Evolutionary conservation across 192 early-diverging fungal species (phyloP), one percentile per base, ranked within the genome.

Genomic region (Ambispora gerdemannii): DNA sequence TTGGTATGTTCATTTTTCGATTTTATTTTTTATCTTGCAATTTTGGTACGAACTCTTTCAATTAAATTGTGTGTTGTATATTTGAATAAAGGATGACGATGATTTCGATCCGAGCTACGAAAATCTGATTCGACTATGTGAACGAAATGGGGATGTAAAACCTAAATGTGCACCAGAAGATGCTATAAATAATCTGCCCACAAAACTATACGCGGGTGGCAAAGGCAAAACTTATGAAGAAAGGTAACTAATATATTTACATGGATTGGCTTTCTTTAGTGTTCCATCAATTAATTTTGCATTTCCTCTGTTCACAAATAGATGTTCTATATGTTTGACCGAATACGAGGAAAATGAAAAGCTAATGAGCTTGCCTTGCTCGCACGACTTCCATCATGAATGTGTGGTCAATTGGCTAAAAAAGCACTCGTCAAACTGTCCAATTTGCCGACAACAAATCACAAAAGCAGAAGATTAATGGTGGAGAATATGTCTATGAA

Each of bases 371-470:
- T 69, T 86, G 27, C 79, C 81, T 47, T 86, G 84, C 59, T 75
- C 74, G 22, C 82, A 86, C 50, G 81, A 80, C 52, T 86, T 81
- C 63, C 84, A 86, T 63, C 62, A 72, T 32, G 77, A 73, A 13
- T 86, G 84, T 66, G 79, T 86, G 27, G 84, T 84, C 61, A 74
- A 70, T 10, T 86, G 84, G 84, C 68, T 80, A 1, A 75, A 84
- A 72, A 74, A 76, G n/a, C n/a, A n/a, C 35, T 75, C 74, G n/a
- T 77, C 81, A 51, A 72, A 77, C 24, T 86, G 84, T 64, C 84
- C 84, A 8, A 84, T 86, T 20, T 86, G 84, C 74, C 50, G 66
- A 25, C 51, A n/a, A n/a, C n/a, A n/a, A n/a, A n/a, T n/a, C n/a
- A n/a, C n/a, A n/a, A n/a, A n/a, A n/a, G n/a, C n/a, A n/a, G n/a